Percentiles rank a stretch among this genome's conserved stretches.
These are phyloP conservation scores for Exophiala oligosperma DNA, from an alignment of 2,329 filamentous ascomycete species.

Conservation along the genomic window DNA sequence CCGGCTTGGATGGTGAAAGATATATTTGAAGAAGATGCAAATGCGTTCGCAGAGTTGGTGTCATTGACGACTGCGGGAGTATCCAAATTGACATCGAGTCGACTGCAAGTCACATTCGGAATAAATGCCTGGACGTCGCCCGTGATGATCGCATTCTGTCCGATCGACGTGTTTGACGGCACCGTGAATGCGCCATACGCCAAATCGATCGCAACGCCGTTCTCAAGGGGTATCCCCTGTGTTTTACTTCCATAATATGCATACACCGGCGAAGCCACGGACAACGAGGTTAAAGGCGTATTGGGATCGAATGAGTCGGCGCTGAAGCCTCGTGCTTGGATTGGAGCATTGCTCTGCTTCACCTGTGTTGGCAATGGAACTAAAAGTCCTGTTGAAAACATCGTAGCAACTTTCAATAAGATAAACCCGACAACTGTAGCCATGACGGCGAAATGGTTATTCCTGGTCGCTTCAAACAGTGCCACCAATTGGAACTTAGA, in stretches of 20 bases:
- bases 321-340: constrained; percentile 18
- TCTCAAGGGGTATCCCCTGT: constrained; percentile 23
- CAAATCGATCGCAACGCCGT: constrained; percentile 23
- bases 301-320: constrained; percentile 12
- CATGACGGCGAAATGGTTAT: constrained; percentile 35
- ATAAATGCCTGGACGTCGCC: constrained; percentile 26
- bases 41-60: constrained; percentile 17
- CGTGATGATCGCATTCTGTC: constrained; percentile 17
- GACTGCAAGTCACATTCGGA: constrained; percentile 23
- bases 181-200: constrained; percentile 25
- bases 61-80: constrained; percentile 21
- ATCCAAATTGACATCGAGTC: constrained; percentile 20
- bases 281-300: constrained; percentile 14
- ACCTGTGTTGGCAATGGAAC: constrained; percentile 31
- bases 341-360: constrained; percentile 7
- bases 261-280: constrained; percentile 24
- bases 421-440: constrained; percentile 32
- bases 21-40: constrained; percentile 23
- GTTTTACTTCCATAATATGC: constrained; percentile 24
- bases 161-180: constrained; percentile 8
- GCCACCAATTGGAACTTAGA: constrained; percentile 32
- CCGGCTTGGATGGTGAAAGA: constrained; percentile 23
- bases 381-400: constrained; percentile 34
- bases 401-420: constrained; percentile 32
- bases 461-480: constrained; percentile 33